Evolutionary conservation across 2,329 filamentous ascomycete species (phyloP).

Genomic region (Dactylellina sp.): DNA sequence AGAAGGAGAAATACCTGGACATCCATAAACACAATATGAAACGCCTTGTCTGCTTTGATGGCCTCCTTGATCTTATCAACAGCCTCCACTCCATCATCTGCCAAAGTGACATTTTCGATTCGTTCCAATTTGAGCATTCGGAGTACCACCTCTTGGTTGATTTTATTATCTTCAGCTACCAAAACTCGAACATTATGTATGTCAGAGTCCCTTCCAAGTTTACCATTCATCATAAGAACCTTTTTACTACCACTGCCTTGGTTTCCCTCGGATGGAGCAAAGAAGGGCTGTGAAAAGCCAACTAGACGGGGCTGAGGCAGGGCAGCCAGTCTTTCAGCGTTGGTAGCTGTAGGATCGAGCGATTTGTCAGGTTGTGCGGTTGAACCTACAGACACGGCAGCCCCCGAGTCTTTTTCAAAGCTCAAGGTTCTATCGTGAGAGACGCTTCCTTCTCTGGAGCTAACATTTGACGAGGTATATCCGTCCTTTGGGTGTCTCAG

Average conservation of each 20-base stretch:
- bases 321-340: constrained; percentile 67
- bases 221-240: constrained; percentile 43
- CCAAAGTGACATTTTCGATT: constrained; percentile 79
- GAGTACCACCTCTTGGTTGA: constrained; percentile 73
- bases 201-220: constrained; percentile 7
- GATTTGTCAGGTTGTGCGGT: constrained; percentile 24
- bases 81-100: constrained; percentile 86
- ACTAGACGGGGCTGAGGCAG: constrained; percentile 77
- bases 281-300: constrained; percentile 85
- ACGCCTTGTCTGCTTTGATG: constrained; percentile 78
- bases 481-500: constrained; percentile 40
- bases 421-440: constrained; percentile 32
- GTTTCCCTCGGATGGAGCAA: constrained; percentile 64
- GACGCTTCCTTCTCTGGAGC: constrained; percentile 52
- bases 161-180: constrained; percentile 82
- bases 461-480: constrained; percentile 35
- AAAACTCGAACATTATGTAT: constrained; percentile 74
- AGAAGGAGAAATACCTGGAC: constrained; percentile 68
- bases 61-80: constrained; percentile 86
- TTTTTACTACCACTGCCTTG: constrained; percentile 5
- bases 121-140: constrained; percentile 71
- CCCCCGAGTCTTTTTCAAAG: constrained; percentile 25
- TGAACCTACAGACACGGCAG: not conserved
- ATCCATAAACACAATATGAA: constrained; percentile 95
- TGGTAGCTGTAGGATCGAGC: constrained; percentile 35